Percentiles rank a stretch among this genome's conserved stretches.
These are phyloP conservation scores for Silene latifolia DNA, from an alignment of 148 eudicot genomes.

Conservation along the genomic window DNA sequence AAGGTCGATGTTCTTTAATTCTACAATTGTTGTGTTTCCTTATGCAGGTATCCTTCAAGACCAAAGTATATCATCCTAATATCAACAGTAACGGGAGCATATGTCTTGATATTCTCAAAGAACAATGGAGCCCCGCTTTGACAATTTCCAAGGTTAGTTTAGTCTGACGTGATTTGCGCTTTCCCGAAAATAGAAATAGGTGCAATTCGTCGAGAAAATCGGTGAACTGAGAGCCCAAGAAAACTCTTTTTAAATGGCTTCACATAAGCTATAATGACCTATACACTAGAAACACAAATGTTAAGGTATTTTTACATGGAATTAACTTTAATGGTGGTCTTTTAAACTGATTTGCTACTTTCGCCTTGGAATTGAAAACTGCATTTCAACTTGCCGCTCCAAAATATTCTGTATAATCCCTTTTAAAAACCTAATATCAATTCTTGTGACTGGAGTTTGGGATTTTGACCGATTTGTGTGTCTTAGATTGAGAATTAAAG, in stretches of 20 bases:
- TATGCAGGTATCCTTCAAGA: constrained; percentile 33
- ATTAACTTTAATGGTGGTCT: too few relatives aligned
- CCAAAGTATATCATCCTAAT: constrained; percentile 35
- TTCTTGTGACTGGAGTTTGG: not conserved
- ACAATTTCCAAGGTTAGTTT: constrained; percentile 34
- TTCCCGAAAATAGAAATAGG: not conserved
- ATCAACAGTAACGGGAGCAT: constrained; percentile 37
- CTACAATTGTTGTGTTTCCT: not conserved
- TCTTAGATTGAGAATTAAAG: not conserved
- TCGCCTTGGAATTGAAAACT: not conserved
- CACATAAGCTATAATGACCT: not conserved
- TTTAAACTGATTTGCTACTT: not conserved
- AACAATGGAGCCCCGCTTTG: constrained; percentile 39
- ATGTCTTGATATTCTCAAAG: constrained; percentile 36
- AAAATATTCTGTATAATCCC: not conserved
- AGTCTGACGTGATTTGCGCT: not conserved
- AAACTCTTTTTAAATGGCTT: not conserved
- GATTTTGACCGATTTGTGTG: not conserved
- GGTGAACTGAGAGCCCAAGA: not conserved
- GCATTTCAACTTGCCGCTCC: not conserved
- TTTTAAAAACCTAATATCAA: not conserved
- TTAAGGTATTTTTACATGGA: too few relatives aligned
- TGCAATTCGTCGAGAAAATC: not conserved
- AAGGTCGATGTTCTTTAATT: not conserved
- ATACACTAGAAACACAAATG: not conserved